Evolutionary conservation across 345 rosid species (phyloP).

Genomic region (Eucalyptus microcorys): DNA sequence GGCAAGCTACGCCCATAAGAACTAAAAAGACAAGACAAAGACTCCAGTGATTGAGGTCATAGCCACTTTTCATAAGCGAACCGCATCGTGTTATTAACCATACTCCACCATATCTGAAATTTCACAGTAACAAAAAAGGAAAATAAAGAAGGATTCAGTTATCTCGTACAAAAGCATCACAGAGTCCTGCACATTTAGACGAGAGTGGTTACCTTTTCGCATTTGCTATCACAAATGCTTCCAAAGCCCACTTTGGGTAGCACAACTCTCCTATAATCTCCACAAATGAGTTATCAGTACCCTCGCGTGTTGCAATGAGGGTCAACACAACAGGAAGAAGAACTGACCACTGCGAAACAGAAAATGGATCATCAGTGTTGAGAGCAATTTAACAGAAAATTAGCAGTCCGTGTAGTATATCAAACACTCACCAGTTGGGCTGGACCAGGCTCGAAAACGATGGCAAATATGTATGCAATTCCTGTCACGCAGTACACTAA

Average conservation of each 20-base stretch:
- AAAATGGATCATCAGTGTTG: not conserved
- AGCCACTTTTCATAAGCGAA: slow-evolving; percentile 49
- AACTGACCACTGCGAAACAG: slow-evolving; percentile 76
- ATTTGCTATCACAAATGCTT: slow-evolving; percentile 90
- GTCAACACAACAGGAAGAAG: slow-evolving; percentile 96
- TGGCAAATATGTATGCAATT: slow-evolving; percentile 76
- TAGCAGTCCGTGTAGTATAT: not conserved
- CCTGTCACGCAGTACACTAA: slow-evolving; percentile 95
- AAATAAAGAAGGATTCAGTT: not conserved
- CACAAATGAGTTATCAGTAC: slow-evolving; percentile 13
- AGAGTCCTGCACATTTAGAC: not conserved
- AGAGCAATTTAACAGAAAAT: not conserved
- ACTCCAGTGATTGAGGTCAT: slow-evolving; percentile 53
- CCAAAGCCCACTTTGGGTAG: slow-evolving; percentile 91
- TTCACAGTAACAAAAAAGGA: not conserved
- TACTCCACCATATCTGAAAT: slow-evolving; percentile 75
- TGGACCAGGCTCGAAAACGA: slow-evolving; percentile 71
- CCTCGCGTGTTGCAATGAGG: slow-evolving; percentile 53
- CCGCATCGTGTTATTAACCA: slow-evolving; percentile 96
- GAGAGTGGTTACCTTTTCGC: slow-evolving; percentile 61
- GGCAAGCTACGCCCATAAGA: slow-evolving; percentile 45
- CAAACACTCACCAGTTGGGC: slow-evolving; percentile 81
- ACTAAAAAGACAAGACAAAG: slow-evolving; percentile 45
- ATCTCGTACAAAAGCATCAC: not conserved
- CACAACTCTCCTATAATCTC: slow-evolving; percentile 31